phyloP scores from a whole-genome alignment of 805 yeast genomes.

The Sugiyamaella lignohabitans region DNA sequence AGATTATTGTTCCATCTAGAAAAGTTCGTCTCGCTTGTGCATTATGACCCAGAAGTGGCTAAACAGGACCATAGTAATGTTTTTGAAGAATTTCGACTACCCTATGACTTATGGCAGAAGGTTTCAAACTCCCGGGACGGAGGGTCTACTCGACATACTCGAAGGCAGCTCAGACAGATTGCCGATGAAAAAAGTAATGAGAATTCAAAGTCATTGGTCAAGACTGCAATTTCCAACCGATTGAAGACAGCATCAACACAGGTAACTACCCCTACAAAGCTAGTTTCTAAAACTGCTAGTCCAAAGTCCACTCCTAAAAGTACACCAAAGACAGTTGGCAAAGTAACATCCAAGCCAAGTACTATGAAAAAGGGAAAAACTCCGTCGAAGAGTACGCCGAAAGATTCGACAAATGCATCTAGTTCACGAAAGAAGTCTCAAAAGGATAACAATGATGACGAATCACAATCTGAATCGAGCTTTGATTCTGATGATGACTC shows the following conservation, averaged over 20 bases:
- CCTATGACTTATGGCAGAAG: constrained; percentile 37
- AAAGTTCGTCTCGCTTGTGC: constrained; percentile 35
- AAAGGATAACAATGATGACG: not conserved
- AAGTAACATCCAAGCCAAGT: not conserved
- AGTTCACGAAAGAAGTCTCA: not conserved
- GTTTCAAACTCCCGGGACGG: constrained; percentile 27
- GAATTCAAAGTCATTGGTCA: not conserved
- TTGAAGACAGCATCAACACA: not conserved
- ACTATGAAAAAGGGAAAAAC: not conserved
- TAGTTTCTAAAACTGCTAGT: not conserved
- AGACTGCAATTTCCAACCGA: constrained; percentile 11
- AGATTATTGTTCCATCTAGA: constrained; percentile 36
- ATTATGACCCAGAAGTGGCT: constrained; percentile 33
- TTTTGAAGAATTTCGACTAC: constrained; percentile 27
- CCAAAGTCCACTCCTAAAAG: not conserved
- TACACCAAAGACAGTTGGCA: not conserved
- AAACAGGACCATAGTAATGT: constrained; percentile 29
- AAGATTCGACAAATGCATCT: too few relatives aligned
- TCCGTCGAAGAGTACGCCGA: too few relatives aligned
- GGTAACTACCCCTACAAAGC: not conserved
- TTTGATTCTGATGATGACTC: not conserved
- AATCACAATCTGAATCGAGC: not conserved
- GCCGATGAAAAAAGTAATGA: constrained; percentile 1
- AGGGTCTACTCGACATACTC: constrained; percentile 23
- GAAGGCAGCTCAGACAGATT: constrained; percentile 21